Percentiles rank a stretch among this genome's conserved stretches.
Evolutionary conservation across 148 eudicot species (phyloP).

Genomic region (Cornus florida): DNA sequence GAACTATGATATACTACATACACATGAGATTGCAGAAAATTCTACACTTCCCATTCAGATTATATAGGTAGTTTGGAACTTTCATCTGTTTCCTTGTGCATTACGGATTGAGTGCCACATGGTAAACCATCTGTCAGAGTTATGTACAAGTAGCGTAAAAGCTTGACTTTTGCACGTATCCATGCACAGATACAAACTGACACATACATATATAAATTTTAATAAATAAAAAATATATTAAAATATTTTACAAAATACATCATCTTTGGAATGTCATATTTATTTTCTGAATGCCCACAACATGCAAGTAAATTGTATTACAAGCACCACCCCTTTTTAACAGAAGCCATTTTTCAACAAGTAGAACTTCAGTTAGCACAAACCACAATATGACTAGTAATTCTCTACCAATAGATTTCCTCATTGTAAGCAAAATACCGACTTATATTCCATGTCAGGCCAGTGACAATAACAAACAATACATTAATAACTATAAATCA

Average conservation of each 20-base stretch:
- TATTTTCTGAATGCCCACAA: not conserved
- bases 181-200: not conserved
- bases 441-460: too few relatives aligned
- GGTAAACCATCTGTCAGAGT: not conserved
- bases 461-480: not conserved
- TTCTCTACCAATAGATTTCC: not conserved
- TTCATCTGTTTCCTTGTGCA: not conserved
- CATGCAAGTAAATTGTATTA: not conserved
- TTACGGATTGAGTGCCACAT: not conserved
- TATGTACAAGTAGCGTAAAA: not conserved
- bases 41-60: not conserved
- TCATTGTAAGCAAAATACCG: not conserved
- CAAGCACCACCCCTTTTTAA: not conserved
- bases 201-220: not conserved
- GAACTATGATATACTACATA: not conserved
- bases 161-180: not conserved
- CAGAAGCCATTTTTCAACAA: not conserved
- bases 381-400: not conserved
- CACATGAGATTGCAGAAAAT: not conserved
- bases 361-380: too few relatives aligned
- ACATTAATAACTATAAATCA: not conserved
- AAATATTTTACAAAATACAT: too few relatives aligned
- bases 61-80: not conserved
- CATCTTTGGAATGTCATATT: too few relatives aligned
- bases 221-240: too few relatives aligned